Conservation (phyloP, 2,329 filamentous ascomycete genomes). For the Venturiaceae sp. region DNA sequence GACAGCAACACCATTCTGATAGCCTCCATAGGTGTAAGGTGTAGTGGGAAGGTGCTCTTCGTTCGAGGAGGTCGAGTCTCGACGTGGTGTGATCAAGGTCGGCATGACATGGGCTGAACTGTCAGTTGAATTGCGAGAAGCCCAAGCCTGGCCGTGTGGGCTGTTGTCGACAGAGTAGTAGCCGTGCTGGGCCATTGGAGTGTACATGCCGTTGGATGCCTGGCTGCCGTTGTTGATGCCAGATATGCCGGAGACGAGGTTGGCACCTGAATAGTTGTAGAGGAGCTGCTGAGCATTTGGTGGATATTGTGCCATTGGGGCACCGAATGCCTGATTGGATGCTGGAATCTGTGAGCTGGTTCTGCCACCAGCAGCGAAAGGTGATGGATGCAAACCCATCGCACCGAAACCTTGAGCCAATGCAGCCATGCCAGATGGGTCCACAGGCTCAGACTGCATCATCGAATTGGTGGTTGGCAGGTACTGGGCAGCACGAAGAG, state of each 20-base stretch:
- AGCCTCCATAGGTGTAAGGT: conserved; percentile 29
- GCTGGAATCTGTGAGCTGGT: conserved; percentile 16
- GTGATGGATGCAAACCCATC: conserved; percentile 20
- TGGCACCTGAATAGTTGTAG: conserved; percentile 2
- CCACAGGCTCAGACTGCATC: conserved; percentile 11
- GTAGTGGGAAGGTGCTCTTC: conserved; percentile 43
- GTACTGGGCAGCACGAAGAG: conserved; percentile 8
- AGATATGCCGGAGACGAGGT: not conserved
- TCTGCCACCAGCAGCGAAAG: conserved; percentile 2
- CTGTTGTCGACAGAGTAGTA: conserved; percentile 33
- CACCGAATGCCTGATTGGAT: not conserved
- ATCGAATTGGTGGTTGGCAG: conserved; percentile 12
- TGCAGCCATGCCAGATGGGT: conserved; percentile 15
- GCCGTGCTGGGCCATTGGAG: conserved; percentile 28
- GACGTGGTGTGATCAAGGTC: conserved; percentile 40
- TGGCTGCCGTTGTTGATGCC: conserved; percentile 11
- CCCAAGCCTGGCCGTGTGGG: conserved; percentile 36
- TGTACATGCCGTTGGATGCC: conserved; percentile 23
- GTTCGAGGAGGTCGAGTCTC: conserved; percentile 42
- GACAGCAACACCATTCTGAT: conserved; percentile 35
- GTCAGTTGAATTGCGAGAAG: conserved; percentile 32
- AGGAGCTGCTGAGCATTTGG: not conserved
- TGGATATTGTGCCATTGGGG: not conserved
- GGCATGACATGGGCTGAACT: conserved; percentile 26
- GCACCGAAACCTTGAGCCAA: conserved; percentile 29